Conservation (phyloP, 2,329 filamentous ascomycete species). For the Neonectria magnoliae region DNA sequence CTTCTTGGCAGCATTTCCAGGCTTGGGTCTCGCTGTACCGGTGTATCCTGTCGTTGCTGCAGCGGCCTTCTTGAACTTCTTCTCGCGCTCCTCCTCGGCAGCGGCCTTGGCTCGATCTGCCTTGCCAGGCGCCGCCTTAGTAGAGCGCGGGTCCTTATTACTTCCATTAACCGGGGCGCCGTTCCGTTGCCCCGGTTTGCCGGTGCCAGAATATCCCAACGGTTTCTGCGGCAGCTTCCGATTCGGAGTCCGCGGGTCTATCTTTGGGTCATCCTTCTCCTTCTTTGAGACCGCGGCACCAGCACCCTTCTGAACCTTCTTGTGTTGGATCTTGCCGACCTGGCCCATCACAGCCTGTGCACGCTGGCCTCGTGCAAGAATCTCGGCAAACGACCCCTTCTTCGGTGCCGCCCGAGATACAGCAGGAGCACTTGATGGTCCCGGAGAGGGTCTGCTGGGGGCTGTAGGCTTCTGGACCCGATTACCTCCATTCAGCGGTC, state of each 20-base stretch:
- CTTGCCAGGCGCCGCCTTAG: constrained; percentile 33
- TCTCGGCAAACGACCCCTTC: constrained; percentile 79
- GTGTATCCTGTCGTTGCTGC: constrained; percentile 72
- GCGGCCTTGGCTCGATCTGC: constrained; percentile 34
- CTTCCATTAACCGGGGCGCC: constrained; percentile 39
- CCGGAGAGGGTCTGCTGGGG: constrained; percentile 38
- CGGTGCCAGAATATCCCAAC: constrained; percentile 46
- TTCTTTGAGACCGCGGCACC: constrained; percentile 43
- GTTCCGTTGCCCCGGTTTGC: constrained; percentile 43
- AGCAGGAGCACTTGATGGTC: constrained; percentile 51
- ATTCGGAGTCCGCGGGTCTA: constrained; percentile 37
- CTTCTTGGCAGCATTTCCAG: constrained; percentile 48
- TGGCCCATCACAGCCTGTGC: constrained; percentile 69
- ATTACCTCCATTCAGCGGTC: constrained; percentile 38
- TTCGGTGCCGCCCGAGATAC: constrained; percentile 64
- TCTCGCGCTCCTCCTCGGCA: constrained; percentile 54
- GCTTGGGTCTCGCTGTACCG: constrained; percentile 70
- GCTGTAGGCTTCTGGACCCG: constrained; percentile 39
- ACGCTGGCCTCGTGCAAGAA: constrained; percentile 76
- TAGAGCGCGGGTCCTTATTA: constrained; percentile 35
- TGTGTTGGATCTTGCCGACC: constrained; percentile 79
- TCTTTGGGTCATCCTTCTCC: constrained; percentile 58
- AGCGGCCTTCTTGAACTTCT: constrained; percentile 71
- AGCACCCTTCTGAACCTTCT: constrained; percentile 72
- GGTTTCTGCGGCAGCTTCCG: constrained; percentile 30